A percentile compares a stretch with the other conserved stretches of the same genome.
These are phyloP conservation scores for Cordyceps militaris DNA, from an alignment of 2,329 filamentous ascomycete genomes.

Conservation along the genomic window DNA sequence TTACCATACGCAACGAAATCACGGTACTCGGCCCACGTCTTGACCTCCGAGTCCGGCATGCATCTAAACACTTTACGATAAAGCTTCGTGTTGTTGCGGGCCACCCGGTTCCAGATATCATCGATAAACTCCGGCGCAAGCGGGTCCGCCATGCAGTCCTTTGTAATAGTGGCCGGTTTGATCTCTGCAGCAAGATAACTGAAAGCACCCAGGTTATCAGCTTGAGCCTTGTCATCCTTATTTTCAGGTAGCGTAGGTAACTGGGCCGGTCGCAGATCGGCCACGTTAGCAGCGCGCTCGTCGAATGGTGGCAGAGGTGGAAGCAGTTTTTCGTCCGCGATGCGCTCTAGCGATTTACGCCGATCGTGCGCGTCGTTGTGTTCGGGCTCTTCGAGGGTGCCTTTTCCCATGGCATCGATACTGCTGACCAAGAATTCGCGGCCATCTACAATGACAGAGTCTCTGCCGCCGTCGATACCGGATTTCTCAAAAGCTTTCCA, in stretches of 20 bases:
- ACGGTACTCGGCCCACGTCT: slow-evolving; percentile 88
- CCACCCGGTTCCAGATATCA: slow-evolving; percentile 79
- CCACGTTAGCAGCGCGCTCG: slow-evolving; percentile 56
- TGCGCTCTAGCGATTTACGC: slow-evolving; percentile 25
- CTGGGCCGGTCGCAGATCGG: slow-evolving; percentile 63
- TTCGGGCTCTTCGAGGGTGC: slow-evolving; percentile 40
- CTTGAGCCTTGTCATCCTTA: slow-evolving; percentile 79
- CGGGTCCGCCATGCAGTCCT: slow-evolving; percentile 93
- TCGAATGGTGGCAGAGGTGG: slow-evolving; percentile 53
- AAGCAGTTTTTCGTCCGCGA: slow-evolving; percentile 38
- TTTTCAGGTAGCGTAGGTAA: slow-evolving; percentile 60
- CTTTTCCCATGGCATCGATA: slow-evolving; percentile 56
- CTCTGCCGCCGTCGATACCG: slow-evolving; percentile 57
- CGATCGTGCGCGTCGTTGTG: neutral
- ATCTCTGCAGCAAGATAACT: slow-evolving; percentile 61
- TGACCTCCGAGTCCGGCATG: slow-evolving; percentile 93
- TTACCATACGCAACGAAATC: slow-evolving; percentile 72
- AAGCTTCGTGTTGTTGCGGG: slow-evolving; percentile 91
- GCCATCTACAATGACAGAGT: slow-evolving; percentile 60
- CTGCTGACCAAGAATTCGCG: slow-evolving; percentile 65
- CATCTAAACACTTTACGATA: slow-evolving; percentile 92
- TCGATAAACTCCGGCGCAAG: slow-evolving; percentile 75
- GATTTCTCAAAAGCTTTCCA: slow-evolving; percentile 60
- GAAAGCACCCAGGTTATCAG: slow-evolving; percentile 49
- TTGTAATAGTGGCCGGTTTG: slow-evolving; percentile 64